A percentile compares a stretch with the other conserved stretches of the same genome.
These are phyloP conservation scores for Syzygium malaccense DNA, from an alignment of 441 rosid genomes.

Conservation along the genomic window DNA sequence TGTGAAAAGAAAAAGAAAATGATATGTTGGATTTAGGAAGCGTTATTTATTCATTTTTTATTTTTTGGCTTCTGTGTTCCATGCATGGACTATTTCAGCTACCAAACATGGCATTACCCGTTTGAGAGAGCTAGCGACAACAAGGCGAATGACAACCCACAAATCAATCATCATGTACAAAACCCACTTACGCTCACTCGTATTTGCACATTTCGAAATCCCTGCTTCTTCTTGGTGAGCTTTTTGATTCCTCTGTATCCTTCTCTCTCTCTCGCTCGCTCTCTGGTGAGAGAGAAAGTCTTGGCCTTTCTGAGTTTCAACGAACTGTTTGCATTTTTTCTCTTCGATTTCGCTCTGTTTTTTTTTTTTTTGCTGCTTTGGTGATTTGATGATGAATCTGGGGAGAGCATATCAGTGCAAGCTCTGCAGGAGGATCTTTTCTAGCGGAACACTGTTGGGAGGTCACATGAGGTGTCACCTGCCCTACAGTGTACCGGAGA, in stretches of 20 bases:
- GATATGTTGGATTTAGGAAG: not conserved
- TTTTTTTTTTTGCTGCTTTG: not conserved
- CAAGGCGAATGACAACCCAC: not conserved
- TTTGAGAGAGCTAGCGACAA: not conserved
- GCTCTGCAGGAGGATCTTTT: conserved; percentile 26
- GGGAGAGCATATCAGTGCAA: conserved; percentile 22
- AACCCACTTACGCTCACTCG: not conserved
- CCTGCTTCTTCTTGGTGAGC: conserved; percentile 12
- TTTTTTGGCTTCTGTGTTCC: no score
- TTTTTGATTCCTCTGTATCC: not conserved
- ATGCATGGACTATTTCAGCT: not conserved
- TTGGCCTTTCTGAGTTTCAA: not conserved
- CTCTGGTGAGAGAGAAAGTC: not conserved
- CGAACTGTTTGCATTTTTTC: not conserved
- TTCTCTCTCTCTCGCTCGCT: not conserved
- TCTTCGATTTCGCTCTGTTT: not conserved
- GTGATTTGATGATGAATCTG: conserved; percentile 7
- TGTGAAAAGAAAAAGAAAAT: not conserved
- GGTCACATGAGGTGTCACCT: conserved; percentile 31
- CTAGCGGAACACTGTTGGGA: conserved; percentile 24
- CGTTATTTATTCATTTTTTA: no score
- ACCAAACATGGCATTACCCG: not conserved
- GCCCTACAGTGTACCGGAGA: not conserved
- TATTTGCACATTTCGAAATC: not conserved
- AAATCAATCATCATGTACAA: not conserved